Base-by-base conservation (phyloP, 441 rosid species). In the Francoa sonchifolia region DNA sequence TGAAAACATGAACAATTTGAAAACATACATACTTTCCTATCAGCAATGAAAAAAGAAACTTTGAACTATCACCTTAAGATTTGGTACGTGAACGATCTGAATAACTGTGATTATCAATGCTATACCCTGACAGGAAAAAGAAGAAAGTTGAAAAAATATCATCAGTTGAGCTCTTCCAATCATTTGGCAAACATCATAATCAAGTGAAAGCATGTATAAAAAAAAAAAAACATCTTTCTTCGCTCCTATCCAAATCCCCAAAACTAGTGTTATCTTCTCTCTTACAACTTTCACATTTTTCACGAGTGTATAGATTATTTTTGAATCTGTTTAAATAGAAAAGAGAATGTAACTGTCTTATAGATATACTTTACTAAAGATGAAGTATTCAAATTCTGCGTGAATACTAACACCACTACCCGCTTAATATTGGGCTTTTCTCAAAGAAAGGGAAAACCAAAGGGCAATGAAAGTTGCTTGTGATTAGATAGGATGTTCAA, bases 61-160 rank as follows among this genome's bases (percentile, higher is more conserved):
- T 47, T 33, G 14, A 16, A 41, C 23, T 33, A 48, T 59, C 39
- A 65, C 78, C 74, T 72, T 72, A 45, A 72, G 74, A 53, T 72
- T 72, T 54, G 78, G 78, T 20, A 72, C 39, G 17, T 57, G 78
- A 45, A 68, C 61, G 19, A 72, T 65, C 60, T 72, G 78, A 57
- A 72, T 74, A 42, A 72, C 78, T 3, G 78, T 68, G 54, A 68
- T 62, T 37, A 72, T 72, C 60, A 72, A 55, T 36, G 78, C 60
- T 37, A 72, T 68, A 16, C 78, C 78, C 78, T 72, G 55, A 50
- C 44, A 32, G 40, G 42, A 38, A 34, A 14, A 4, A n/a, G 12
- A 28, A 19, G 21, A 31, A 14, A 33, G 44, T 41, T 11, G 15
- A 26, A 25, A 33, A 42, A 34, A 15, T 12, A 20, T 28, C 48